Conservation (phyloP, 2,329 filamentous ascomycete species). For the Pyrenophora seminiperda region DNA sequence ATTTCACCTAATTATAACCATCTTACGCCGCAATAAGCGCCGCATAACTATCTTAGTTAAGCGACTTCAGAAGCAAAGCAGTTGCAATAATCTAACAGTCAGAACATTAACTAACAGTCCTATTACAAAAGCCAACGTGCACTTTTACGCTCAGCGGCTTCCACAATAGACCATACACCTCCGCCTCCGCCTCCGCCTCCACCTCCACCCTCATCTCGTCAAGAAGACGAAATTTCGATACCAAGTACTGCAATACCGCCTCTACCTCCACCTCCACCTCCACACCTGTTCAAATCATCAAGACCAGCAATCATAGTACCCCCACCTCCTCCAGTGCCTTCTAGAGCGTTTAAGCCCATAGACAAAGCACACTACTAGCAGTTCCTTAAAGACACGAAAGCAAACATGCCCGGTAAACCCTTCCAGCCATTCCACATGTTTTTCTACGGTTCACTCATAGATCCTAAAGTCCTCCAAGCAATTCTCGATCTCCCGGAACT, state of each 20-base stretch:
- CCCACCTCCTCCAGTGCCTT: constrained; percentile 2
- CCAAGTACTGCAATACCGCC: constrained; percentile 2
- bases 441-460: constrained; percentile 44
- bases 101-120: neutral
- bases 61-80: neutral
- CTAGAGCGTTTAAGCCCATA: constrained; percentile 3
- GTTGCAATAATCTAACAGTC: neutral
- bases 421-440: constrained; percentile 36
- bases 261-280: constrained; percentile 3
- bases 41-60: neutral
- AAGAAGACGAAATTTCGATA: constrained; percentile 3
- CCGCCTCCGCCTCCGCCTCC: constrained; percentile 5
- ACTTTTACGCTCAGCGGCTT: constrained; percentile 1
- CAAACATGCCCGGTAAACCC: constrained; percentile 8
- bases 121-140: neutral
- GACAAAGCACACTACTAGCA: constrained; percentile 7
- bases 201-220: neutral
- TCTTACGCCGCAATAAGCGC: neutral
- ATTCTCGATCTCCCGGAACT: constrained; percentile 31
- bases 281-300: constrained; percentile 1
- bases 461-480: constrained; percentile 36
- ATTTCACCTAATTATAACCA: neutral
- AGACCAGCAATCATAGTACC: constrained; percentile 1
- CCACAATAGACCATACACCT: constrained; percentile 3
- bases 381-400: constrained; percentile 5